Evolutionary conservation across 1,284 basidiomycete genomes (phyloP), one percentile per base, ranked within the genome.

Genomic region (Mycena citricolor): DNA sequence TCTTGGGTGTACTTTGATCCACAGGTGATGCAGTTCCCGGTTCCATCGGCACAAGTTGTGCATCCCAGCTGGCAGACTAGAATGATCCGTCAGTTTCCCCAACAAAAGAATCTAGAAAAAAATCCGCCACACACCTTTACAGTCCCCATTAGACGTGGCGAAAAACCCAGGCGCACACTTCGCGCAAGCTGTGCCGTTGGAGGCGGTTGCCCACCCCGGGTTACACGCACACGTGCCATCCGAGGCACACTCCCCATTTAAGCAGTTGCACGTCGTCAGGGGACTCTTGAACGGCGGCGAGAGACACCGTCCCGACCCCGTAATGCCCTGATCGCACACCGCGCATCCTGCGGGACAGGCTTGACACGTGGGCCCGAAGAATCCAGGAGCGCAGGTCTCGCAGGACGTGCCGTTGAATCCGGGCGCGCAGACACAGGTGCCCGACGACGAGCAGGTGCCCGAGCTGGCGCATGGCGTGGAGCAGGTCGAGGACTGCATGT

Each of bases 401-500:
- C 90, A 92, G 0, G 83, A 81, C 4, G 79, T 62, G 2, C 89
- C 90, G 3, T 73, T 79, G 60, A 90, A 92, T 0, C 86, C 86
- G 2, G 78, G 53, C 1, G 79, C 74, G 55, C 89, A 92, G 0
- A 70, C 63, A 57, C 89, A 92, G 16, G 74, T 78, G 4, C 86
- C 85, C 0, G 78, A 72, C 0, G 79, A 60, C 2, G 80, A 78
- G 56, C 89, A 91, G 7, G 85, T 66, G 7, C 86, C 84, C 3
- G 76, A 72, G 2, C 79, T 77, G 2, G 88, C 73, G 56, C 89
- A 92, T 2, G 79, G 67, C 0, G 86, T 80, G 0, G 83, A 82
- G 59, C 87, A 90, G 0, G 78, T 67, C 2, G 76, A 69, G 7
- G 84, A 88, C 55, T 86, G 79, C 54, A 90, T 72, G 53, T 82